A percentile compares a stretch with the other conserved stretches of the same genome.
These are phyloP conservation scores for Panaeolus cyanescens DNA, from an alignment of 768 basidiomycete species.

Conservation along the genomic window DNA sequence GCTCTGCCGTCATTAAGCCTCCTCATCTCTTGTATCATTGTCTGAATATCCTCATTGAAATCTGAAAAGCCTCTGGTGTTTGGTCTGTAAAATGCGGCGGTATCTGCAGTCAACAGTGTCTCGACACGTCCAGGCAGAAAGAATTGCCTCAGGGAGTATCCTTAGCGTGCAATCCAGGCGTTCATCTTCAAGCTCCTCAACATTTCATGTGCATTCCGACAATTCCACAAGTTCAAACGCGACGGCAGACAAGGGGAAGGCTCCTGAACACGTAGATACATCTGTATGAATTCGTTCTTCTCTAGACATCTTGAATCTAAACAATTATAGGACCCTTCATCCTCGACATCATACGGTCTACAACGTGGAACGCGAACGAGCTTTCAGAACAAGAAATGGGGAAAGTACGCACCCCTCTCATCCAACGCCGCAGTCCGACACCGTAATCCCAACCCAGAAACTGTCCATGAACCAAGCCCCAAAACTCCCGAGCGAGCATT, in stretches of 20 bases:
- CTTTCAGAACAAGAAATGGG: background rate
- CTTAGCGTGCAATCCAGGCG: background rate
- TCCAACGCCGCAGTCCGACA: background rate
- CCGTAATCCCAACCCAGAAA: background rate
- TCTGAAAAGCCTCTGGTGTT: background rate
- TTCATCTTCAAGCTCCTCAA: background rate
- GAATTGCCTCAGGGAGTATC: background rate
- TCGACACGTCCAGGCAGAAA: background rate
- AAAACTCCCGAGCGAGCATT: background rate
- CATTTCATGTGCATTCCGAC: background rate
- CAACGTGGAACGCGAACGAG: background rate
- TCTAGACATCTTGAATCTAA: background rate
- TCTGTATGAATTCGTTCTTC: background rate
- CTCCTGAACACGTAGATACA: background rate
- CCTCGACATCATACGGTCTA: background rate
- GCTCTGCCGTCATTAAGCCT: background rate
- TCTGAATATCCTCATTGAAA: background rate
- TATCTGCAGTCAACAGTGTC: background rate
- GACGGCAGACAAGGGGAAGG: background rate
- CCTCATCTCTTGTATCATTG: background rate
- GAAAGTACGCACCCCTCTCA: background rate
- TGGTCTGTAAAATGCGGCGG: background rate
- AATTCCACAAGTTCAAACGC: background rate
- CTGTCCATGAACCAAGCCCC: background rate
- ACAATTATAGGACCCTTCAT: background rate